Conservation (phyloP, 2,329 filamentous ascomycete genomes). For the Myrmaecium sp. region DNA sequence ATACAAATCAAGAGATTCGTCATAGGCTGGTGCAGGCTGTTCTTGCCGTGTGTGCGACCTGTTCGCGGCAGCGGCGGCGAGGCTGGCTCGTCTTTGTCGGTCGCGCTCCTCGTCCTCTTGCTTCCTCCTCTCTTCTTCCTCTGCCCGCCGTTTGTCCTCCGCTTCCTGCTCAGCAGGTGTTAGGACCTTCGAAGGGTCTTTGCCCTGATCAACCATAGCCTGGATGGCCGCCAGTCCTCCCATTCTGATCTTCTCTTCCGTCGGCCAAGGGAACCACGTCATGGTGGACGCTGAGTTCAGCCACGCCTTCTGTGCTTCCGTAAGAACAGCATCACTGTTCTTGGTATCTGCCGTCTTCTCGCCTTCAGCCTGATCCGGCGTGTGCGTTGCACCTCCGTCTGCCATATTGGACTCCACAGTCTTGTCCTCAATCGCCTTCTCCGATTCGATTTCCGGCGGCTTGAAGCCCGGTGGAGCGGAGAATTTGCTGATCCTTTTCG, state of each 20-base stretch:
- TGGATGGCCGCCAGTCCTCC: conserved; percentile 50
- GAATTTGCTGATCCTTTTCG: conserved; percentile 62
- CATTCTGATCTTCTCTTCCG: conserved; percentile 48
- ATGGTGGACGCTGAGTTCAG: conserved; percentile 38
- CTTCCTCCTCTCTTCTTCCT: conserved; percentile 23
- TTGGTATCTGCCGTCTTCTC: conserved; percentile 13
- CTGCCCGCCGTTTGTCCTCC: conserved; percentile 15
- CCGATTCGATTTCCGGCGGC: conserved; percentile 8
- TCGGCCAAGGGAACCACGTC: conserved; percentile 61
- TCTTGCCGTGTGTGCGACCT: conserved; percentile 1
- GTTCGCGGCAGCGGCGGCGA: neutral
- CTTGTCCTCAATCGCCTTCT: conserved; percentile 7
- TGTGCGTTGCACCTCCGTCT: conserved; percentile 11
- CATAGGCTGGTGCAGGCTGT: conserved; percentile 6
- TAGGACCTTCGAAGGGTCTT: conserved; percentile 35
- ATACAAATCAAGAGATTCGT: conserved; percentile 22
- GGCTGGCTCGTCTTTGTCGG: conserved; percentile 6
- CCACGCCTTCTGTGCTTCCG: conserved; percentile 18
- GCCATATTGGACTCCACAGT: conserved; percentile 5
- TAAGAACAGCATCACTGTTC: conserved; percentile 2
- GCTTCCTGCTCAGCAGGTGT: conserved; percentile 26
- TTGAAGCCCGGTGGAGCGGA: conserved; percentile 50
- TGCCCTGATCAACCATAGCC: conserved; percentile 41
- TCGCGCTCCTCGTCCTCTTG: conserved; percentile 19
- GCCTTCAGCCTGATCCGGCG: conserved; percentile 17